Evolutionary conservation across 2,329 filamentous ascomycete species (phyloP).

Genomic region (Fusarium sp.): DNA sequence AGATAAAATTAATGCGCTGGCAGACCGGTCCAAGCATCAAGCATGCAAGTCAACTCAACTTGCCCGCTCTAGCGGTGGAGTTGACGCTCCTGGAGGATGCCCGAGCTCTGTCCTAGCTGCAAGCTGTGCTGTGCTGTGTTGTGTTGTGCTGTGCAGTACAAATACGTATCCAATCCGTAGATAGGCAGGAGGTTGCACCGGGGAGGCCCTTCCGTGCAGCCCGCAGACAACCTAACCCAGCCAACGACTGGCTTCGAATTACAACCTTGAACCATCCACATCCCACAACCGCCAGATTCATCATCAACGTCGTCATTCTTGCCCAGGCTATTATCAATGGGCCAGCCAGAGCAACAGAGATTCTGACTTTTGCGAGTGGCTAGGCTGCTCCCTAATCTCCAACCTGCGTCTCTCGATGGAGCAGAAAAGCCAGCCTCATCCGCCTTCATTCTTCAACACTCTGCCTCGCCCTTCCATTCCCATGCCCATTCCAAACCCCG

Average conservation of each 20-base stretch:
- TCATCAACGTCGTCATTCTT: constrained; percentile 1
- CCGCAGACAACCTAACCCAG: constrained; percentile 4
- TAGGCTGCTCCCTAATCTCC: not conserved
- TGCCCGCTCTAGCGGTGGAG: not conserved
- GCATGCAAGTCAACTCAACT: not conserved
- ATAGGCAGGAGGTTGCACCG: constrained; percentile 10
- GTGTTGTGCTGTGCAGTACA: not conserved
- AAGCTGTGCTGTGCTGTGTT: not conserved
- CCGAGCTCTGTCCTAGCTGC: not conserved
- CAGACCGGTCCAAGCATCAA: not conserved
- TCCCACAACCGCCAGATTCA: not conserved
- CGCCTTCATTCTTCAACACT: constrained; percentile 37
- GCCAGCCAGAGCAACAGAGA: not conserved
- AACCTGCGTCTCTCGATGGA: not conserved
- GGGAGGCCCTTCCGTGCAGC: constrained; percentile 25
- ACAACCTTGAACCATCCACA: constrained; percentile 10
- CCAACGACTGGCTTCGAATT: constrained; percentile 3
- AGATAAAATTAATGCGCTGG: not conserved
- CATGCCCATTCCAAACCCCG: constrained; percentile 33
- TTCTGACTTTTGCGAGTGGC: not conserved
- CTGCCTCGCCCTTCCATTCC: constrained; percentile 31
- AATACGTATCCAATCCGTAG: not conserved
- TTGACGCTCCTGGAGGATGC: constrained; percentile 5
- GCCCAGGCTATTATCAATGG: not conserved
- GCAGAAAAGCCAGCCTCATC: constrained; percentile 12